phyloP scores from a whole-genome alignment of 306 rosid genomes.

The Quercus ilex region DNA sequence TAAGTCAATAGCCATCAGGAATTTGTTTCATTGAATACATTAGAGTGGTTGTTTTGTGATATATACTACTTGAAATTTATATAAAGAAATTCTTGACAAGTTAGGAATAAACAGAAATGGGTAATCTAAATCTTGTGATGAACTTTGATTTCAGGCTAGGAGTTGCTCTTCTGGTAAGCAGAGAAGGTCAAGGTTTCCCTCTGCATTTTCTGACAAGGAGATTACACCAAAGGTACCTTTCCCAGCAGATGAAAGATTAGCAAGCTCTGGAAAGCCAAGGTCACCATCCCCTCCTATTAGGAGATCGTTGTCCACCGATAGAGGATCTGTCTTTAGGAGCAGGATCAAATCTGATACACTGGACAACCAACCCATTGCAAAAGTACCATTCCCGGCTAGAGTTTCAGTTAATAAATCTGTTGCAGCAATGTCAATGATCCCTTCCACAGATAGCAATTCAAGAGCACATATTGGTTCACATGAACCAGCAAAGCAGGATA shows the following conservation, averaged over 20 bases:
- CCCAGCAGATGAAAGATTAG: constrained; percentile 55
- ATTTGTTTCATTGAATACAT: neutral
- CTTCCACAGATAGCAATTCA: constrained; percentile 33
- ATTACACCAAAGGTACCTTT: constrained; percentile 47
- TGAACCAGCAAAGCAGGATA: constrained; percentile 45
- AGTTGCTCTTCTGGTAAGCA: constrained; percentile 91
- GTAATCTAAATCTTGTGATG: neutral
- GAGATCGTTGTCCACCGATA: constrained; percentile 84
- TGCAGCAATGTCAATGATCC: constrained; percentile 30
- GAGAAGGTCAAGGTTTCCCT: constrained; percentile 74
- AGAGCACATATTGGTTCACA: constrained; percentile 38
- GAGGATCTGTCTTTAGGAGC: constrained; percentile 69
- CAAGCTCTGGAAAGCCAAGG: constrained; percentile 54
- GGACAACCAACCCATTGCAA: constrained; percentile 58
- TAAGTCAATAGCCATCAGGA: constrained; percentile 10
- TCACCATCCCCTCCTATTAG: constrained; percentile 85
- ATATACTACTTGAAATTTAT: neutral
- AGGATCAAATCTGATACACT: constrained; percentile 45
- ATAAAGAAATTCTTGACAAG: neutral
- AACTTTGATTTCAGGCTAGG: constrained; percentile 56
- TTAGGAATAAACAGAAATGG: neutral
- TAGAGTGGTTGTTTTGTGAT: neutral
- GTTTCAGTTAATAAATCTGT: constrained; percentile 59
- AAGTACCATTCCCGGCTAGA: constrained; percentile 58
- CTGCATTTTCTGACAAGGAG: constrained; percentile 61